Evolutionary conservation across 768 basidiomycete genomes (phyloP), one percentile per base, ranked within the genome.

Genomic region (Hygrophoropsis aurantiaca): DNA sequence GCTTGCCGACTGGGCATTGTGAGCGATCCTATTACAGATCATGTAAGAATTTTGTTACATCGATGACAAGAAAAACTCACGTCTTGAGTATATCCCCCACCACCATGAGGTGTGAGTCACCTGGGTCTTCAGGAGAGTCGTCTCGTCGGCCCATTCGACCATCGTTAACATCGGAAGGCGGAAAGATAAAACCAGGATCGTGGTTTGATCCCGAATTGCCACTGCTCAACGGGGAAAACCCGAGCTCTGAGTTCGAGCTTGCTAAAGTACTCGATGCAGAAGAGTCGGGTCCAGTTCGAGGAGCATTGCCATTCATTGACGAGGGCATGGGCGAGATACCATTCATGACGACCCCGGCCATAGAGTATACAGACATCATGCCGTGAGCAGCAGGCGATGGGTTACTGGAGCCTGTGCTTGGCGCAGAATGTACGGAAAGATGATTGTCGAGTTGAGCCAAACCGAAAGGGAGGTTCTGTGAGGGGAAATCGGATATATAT

Each of bases 1-100:
- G 34, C 74, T 78, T 35, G 80, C 82, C 36, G 79, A 78, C 44
- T 75, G 71, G 32, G 82, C 82, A 13, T 81, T 82, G 45, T 78
- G 73, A 34, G 77, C 80, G 54, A 85, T 82, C 61, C 84, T 85
- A 52, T 45, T 51, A 48, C 43, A 58, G 50, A 51, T 53, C 49
- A 58, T 48, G 50, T 52, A 35, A 59, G 59, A 30, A 49, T 19
- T 20, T 38, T 45, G 1, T 46, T 27, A 70, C 53, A 25, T 20
- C 40, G 48, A 37, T 49, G 41, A 38, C 27, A 55, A 37, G 52
- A 25, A 19, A 18, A 18, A 62, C 78, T 62, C 55, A 85, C 85
- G 78, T 74, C 60, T 74, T 75, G 33, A 79, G 62, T 68, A 79
- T 70, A 57, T 70, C 72, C 11, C 74, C 73, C 27, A 79, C 71